phyloP scores from a whole-genome alignment of 2,329 filamentous ascomycete species.

The Penicillium sp. region DNA sequence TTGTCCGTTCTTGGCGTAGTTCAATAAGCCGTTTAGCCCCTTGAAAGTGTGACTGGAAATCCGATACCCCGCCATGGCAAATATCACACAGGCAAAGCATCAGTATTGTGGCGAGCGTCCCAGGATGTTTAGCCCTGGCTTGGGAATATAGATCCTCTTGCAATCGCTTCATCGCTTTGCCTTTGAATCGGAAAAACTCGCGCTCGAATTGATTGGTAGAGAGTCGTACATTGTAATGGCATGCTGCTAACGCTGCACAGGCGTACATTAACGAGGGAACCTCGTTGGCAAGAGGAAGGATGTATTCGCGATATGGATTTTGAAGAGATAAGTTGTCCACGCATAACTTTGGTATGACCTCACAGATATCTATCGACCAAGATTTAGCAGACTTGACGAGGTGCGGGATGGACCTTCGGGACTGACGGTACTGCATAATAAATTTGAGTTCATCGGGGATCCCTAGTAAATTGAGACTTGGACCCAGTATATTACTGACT shows the following conservation, averaged over 20 bases:
- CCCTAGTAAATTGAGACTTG: background rate
- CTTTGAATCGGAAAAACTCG: slow-evolving; percentile 10
- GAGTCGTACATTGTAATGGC: slow-evolving; percentile 10
- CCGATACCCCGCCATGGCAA: slow-evolving; percentile 6
- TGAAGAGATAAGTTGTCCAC: slow-evolving; percentile 10
- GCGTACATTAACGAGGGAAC: slow-evolving; percentile 10
- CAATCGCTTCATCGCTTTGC: slow-evolving; percentile 9
- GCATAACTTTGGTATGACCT: slow-evolving; percentile 13
- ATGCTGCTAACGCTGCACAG: slow-evolving; percentile 10
- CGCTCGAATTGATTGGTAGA: slow-evolving; percentile 9
- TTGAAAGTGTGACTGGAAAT: slow-evolving; percentile 11
- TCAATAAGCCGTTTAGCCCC: slow-evolving; percentile 8
- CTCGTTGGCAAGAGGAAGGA: slow-evolving; percentile 10
- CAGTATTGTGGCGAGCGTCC: slow-evolving; percentile 11
- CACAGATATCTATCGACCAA: slow-evolving; percentile 1
- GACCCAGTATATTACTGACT: background rate
- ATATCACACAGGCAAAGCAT: slow-evolving; percentile 14
- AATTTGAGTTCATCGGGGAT: slow-evolving; percentile 11
- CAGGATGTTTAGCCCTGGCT: slow-evolving; percentile 3
- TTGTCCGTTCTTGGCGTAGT: slow-evolving; percentile 6
- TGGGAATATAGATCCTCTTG: slow-evolving; percentile 10
- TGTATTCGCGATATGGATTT: slow-evolving; percentile 11
- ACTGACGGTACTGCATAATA: slow-evolving; percentile 14
- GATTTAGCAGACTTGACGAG: background rate
- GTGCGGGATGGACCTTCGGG: background rate